Percentiles rank a stretch among this genome's conserved stretches.
Conservation (phyloP, 768 basidiomycete species). For the Russula olivacea region DNA sequence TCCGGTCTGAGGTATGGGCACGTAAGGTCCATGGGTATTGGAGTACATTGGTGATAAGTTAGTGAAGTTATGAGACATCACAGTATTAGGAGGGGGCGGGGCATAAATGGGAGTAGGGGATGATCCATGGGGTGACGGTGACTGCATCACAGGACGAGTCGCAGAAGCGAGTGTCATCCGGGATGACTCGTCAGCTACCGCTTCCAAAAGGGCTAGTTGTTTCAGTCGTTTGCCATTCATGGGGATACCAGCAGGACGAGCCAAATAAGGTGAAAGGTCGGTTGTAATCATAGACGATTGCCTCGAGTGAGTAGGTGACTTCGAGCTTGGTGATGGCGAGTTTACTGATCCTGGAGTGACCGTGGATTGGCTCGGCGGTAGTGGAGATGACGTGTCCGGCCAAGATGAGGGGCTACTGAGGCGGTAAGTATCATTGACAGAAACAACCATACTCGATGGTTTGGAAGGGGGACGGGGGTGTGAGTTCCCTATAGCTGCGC, state of each 20-base stretch:
- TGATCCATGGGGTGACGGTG: neutral
- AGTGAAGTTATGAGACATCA: slow-evolving; percentile 23
- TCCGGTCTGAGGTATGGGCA: slow-evolving; percentile 19
- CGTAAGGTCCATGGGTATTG: slow-evolving; percentile 24
- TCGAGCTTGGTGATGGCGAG: slow-evolving; percentile 16
- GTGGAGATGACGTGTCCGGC: slow-evolving; percentile 9
- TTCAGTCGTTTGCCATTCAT: slow-evolving; percentile 58
- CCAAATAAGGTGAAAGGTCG: slow-evolving; percentile 66
- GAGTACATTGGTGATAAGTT: slow-evolving; percentile 27
- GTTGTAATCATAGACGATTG: slow-evolving; percentile 45
- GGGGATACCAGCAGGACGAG: slow-evolving; percentile 47
- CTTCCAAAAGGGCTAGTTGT: slow-evolving; percentile 65
- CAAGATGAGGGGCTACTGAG: neutral
- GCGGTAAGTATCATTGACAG: neutral
- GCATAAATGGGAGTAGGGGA: slow-evolving; percentile 2
- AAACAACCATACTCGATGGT: neutral
- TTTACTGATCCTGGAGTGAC: slow-evolving; percentile 15
- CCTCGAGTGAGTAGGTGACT: slow-evolving; percentile 31
- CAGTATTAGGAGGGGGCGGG: slow-evolving; percentile 15
- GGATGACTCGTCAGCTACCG: slow-evolving; percentile 68
- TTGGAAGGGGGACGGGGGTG: slow-evolving; percentile 6
- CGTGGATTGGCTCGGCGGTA: slow-evolving; percentile 3
- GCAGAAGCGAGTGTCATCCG: slow-evolving; percentile 41
- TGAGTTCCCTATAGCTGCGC: neutral
- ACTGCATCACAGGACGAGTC: slow-evolving; percentile 22